These are phyloP conservation scores for Xylaria sp. DNA, from an alignment of 2,329 filamentous ascomycete genomes.

Conservation along the genomic window DNA sequence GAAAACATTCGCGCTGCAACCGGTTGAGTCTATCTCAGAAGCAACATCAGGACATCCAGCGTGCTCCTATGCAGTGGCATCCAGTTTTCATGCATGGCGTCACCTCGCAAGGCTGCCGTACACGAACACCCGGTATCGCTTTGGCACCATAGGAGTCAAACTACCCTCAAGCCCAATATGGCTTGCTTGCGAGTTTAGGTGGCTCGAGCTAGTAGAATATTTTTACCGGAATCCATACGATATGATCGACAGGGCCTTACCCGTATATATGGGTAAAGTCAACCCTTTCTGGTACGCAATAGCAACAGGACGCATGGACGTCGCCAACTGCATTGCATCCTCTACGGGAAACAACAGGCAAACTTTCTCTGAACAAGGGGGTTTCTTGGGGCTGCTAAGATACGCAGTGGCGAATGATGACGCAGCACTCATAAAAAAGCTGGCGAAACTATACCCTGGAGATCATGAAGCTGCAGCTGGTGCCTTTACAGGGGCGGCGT, in stretches of 20 bases:
- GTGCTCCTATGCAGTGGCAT: background rate
- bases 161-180: background rate
- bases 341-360: background rate
- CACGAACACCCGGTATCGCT: background rate
- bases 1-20: conserved; percentile 12
- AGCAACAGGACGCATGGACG: background rate
- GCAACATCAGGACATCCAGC: background rate
- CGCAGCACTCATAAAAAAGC: background rate
- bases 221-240: conserved; percentile 14
- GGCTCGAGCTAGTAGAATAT: conserved; percentile 17
- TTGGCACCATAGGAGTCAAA: too few relatives aligned
- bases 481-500: background rate
- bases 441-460: background rate
- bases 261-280: background rate
- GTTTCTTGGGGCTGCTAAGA: background rate
- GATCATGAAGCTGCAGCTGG: background rate
- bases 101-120: background rate
- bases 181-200: conserved; percentile 10
- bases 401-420: background rate
- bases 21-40: background rate
- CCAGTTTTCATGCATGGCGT: background rate
- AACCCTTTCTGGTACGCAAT: conserved; percentile 19
- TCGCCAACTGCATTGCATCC: conserved; percentile 9
- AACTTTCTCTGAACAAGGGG: background rate
- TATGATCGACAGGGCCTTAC: background rate